A percentile compares a stretch with the other conserved stretches of the same genome.
Conservation (phyloP, 768 basidiomycete genomes). For the Gelatoporia subvermispora region DNA sequence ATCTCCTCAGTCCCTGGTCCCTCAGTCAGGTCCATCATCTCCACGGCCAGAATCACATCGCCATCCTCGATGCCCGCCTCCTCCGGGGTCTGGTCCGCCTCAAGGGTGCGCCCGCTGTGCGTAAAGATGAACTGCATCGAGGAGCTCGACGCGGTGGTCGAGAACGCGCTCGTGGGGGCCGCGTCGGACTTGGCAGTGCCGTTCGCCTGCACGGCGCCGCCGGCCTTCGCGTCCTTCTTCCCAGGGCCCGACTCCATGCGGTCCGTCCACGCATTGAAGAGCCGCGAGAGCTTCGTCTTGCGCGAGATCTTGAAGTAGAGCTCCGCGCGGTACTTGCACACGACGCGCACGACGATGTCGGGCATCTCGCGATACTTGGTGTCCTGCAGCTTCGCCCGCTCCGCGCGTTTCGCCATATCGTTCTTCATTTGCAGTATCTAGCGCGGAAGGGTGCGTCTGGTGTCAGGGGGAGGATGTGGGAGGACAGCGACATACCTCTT, state of each 20-base stretch:
- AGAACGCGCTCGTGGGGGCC: constrained; percentile 13
- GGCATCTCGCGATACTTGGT: constrained; percentile 80
- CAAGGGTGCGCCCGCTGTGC: constrained; percentile 74
- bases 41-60: constrained; percentile 85
- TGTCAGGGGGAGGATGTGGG: constrained; percentile 1
- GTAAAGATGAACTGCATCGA: constrained; percentile 81
- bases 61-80: constrained; percentile 85
- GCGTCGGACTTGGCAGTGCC: constrained; percentile 49
- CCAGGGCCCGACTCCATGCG: constrained; percentile 58
- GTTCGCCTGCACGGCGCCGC: constrained; percentile 28
- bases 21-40: constrained; percentile 86
- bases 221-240: constrained; percentile 9
- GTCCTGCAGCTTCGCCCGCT: constrained; percentile 75
- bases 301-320: constrained; percentile 91
- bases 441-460: background rate
- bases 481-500: constrained; percentile 54
- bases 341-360: constrained; percentile 87
- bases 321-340: constrained; percentile 85
- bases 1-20: constrained; percentile 55
- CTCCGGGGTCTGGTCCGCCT: constrained; percentile 79
- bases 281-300: constrained; percentile 77
- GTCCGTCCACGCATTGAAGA: constrained; percentile 86
- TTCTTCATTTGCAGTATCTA: constrained; percentile 78
- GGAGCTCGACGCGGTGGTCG: constrained; percentile 27
- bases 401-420: constrained; percentile 75